These are phyloP conservation scores for Venturia effusa DNA, from an alignment of 2,329 filamentous ascomycete genomes.

Conservation along the genomic window DNA sequence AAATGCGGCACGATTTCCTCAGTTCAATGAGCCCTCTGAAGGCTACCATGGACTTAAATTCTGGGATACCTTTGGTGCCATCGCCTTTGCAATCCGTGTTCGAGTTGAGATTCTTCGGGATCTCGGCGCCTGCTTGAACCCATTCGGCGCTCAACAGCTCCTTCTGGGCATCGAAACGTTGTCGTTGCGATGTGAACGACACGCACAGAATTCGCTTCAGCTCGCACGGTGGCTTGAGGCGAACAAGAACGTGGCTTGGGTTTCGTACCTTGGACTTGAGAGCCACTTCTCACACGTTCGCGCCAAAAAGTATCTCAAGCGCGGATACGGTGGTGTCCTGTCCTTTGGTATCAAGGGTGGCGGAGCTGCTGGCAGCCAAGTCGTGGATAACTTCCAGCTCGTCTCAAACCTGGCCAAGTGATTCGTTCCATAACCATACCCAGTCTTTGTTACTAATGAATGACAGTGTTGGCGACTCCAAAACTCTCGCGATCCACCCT, in stretches of 20 bases:
- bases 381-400: conserved; percentile 90
- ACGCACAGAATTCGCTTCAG: conserved; percentile 71
- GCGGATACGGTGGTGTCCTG: conserved; percentile 81
- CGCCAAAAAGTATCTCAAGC: conserved; percentile 77
- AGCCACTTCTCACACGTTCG: conserved; percentile 68
- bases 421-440: conserved; percentile 3
- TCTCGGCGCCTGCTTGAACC: conserved; percentile 70
- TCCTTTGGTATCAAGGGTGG: conserved; percentile 91
- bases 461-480: conserved; percentile 70
- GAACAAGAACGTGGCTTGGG: conserved; percentile 80
- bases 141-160: conserved; percentile 87
- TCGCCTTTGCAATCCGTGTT: conserved; percentile 73
- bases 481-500: conserved; percentile 89
- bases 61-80: conserved; percentile 79
- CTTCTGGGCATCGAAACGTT: conserved; percentile 84
- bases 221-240: conserved; percentile 75
- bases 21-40: conserved; percentile 78
- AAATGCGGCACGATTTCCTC: conserved; percentile 73
- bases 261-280: conserved; percentile 81
- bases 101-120: conserved; percentile 88
- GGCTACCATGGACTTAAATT: conserved; percentile 93
- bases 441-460: neutral
- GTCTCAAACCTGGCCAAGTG: conserved; percentile 89
- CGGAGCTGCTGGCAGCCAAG: conserved; percentile 67
- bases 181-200: conserved; percentile 73